phyloP scores from a whole-genome alignment of 805 yeast species.

The Yarrowia sp. region DNA sequence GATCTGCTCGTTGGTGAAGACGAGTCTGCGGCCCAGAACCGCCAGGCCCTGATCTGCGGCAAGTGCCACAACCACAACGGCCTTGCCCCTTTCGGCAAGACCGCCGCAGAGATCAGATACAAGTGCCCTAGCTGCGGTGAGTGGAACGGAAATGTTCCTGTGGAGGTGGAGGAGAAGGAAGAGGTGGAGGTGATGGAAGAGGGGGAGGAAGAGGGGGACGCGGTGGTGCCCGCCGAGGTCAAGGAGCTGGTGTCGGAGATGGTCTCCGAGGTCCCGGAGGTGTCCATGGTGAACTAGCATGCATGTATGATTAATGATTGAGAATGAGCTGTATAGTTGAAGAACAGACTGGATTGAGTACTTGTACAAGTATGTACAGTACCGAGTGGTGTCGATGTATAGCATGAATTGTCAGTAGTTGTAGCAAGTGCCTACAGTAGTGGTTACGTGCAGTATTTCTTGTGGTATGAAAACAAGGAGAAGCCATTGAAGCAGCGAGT shows the following conservation, averaged over 20 bases:
- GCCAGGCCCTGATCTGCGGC: conserved; percentile 73
- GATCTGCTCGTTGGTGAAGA: conserved; percentile 57
- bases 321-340: not conserved
- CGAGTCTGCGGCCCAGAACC: conserved; percentile 55
- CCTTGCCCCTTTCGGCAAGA: conserved; percentile 67
- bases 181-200: not conserved
- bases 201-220: not conserved
- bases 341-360: too few species aligned
- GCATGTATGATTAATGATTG: not conserved
- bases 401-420: too few species aligned
- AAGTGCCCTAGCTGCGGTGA: conserved; percentile 49
- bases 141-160: not conserved
- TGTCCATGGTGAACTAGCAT: not conserved
- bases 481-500: too few species aligned
- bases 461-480: too few species aligned
- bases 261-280: conserved; percentile 5
- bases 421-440: too few species aligned
- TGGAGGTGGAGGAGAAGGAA: not conserved
- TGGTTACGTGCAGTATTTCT: too few species aligned
- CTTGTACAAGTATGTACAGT: too few species aligned
- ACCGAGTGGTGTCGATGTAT: too few species aligned
- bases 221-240: not conserved
- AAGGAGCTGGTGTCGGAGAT: conserved; percentile 1
- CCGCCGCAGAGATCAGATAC: conserved; percentile 52
- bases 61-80: conserved; percentile 71